Evolutionary conservation across 768 basidiomycete genomes (phyloP).

Genomic region (Leccinum longicurvipes): DNA sequence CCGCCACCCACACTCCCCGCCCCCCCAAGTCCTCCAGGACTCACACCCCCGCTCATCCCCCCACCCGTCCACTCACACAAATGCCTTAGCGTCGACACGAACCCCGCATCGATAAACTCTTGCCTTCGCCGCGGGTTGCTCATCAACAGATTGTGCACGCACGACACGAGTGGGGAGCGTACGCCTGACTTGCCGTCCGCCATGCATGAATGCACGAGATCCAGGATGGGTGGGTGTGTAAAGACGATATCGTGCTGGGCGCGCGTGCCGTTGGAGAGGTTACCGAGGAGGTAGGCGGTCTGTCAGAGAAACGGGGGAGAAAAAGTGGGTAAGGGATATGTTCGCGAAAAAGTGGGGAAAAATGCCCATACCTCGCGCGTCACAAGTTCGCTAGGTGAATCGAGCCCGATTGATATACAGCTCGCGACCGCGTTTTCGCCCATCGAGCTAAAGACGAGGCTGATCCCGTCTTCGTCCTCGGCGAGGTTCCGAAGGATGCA

Average conservation of each 20-base stretch:
- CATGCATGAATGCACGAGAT: constrained; percentile 54
- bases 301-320: constrained; percentile 16
- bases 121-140: constrained; percentile 36
- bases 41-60: constrained; percentile 22
- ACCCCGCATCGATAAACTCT: constrained; percentile 42
- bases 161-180: constrained; percentile 57
- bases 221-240: constrained; percentile 48
- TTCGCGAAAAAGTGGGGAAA: not conserved
- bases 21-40: constrained; percentile 26
- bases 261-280: constrained; percentile 60
- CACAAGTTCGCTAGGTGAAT: constrained; percentile 50
- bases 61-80: constrained; percentile 38
- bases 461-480: constrained; percentile 61
- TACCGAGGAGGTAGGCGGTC: constrained; percentile 63
- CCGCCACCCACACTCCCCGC: constrained; percentile 2
- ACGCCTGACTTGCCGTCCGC: constrained; percentile 55
- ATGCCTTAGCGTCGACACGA: constrained; percentile 41
- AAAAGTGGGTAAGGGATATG: not conserved
- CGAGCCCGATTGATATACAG: constrained; percentile 47
- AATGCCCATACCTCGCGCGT: constrained; percentile 44
- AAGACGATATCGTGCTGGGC: constrained; percentile 52
- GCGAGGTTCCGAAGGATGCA: constrained; percentile 66
- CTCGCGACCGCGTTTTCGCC: constrained; percentile 44
- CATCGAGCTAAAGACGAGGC: constrained; percentile 55
- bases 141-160: constrained; percentile 55